phyloP scores from a whole-genome alignment of 139 green algal genomes.

The Ostreobium quekettii region DNA sequence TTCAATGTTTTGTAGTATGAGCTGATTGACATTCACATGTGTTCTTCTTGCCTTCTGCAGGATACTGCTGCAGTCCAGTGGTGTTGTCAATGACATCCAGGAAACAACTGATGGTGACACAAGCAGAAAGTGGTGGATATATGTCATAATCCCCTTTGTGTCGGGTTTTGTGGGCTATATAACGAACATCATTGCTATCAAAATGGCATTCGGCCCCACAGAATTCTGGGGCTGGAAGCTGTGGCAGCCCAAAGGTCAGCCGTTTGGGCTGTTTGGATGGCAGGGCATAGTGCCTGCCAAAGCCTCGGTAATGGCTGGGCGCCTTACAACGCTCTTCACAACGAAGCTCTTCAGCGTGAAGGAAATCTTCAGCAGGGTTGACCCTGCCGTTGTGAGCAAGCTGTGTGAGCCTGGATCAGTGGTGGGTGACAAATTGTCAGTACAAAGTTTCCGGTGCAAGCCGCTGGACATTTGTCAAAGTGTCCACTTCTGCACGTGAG shows the following conservation, averaged over 20 bases:
- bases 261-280: constrained; percentile 34
- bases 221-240: constrained; percentile 27
- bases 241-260: constrained; percentile 25
- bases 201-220: constrained; percentile 38
- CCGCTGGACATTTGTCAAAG: too few species aligned
- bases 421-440: too few species aligned
- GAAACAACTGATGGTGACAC: too few species aligned
- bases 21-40: not conserved
- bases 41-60: too few species aligned
- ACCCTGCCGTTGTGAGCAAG: constrained; percentile 18
- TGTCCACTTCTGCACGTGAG: too few species aligned
- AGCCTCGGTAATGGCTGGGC: constrained; percentile 28
- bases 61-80: too few species aligned
- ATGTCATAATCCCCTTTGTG: constrained; percentile 29
- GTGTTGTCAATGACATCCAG: too few species aligned
- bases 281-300: constrained; percentile 39
- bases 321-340: constrained; percentile 26
- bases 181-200: constrained; percentile 33
- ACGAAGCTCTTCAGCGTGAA: constrained; percentile 29
- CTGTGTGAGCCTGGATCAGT: constrained; percentile 8
- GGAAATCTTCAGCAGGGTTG: constrained; percentile 32
- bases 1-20: too few species aligned
- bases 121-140: constrained; percentile 29
- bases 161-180: constrained; percentile 27
- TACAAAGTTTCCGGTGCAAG: too few species aligned